Percentiles rank a stretch among this genome's conserved stretches.
These are phyloP conservation scores for Penicillium sp. DNA, from an alignment of 2,329 filamentous ascomycete species.

Conservation along the genomic window DNA sequence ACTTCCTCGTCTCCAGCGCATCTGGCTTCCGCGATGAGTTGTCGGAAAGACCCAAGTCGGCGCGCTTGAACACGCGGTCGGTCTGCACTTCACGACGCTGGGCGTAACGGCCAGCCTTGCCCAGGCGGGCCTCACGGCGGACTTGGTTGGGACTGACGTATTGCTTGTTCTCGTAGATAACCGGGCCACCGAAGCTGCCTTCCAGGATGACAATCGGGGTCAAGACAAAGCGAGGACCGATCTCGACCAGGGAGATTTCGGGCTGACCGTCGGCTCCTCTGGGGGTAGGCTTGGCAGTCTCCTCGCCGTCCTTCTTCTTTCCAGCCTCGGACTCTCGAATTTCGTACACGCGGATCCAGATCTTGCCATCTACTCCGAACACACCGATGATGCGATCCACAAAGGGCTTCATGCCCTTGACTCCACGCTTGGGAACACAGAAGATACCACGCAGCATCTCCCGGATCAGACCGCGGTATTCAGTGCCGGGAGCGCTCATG, in stretches of 20 bases:
- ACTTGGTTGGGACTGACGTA: slow-evolving; percentile 96
- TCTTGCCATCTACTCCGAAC: slow-evolving; percentile 82
- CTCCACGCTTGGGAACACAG: slow-evolving; percentile 74
- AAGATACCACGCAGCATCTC: slow-evolving; percentile 88
- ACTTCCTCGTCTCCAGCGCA: slow-evolving; percentile 66
- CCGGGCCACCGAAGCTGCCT: slow-evolving; percentile 87
- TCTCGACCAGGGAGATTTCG: slow-evolving; percentile 80
- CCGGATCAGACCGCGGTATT: slow-evolving; percentile 55
- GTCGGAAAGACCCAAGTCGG: slow-evolving; percentile 68
- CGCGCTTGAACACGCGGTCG: slow-evolving; percentile 67
- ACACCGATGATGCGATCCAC: slow-evolving; percentile 93
- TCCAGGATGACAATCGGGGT: slow-evolving; percentile 95
- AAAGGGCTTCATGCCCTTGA: slow-evolving; percentile 89
- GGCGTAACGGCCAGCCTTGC: slow-evolving; percentile 73
- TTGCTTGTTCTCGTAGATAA: slow-evolving; percentile 97
- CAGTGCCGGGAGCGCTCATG: slow-evolving; percentile 53
- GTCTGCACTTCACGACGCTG: slow-evolving; percentile 66
- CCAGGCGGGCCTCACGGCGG: slow-evolving; percentile 68
- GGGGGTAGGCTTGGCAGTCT: slow-evolving; percentile 34
- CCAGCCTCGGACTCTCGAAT: slow-evolving; percentile 72
- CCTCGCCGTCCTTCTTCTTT: slow-evolving; percentile 39
- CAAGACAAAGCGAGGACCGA: slow-evolving; percentile 86
- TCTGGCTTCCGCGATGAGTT: slow-evolving; percentile 55
- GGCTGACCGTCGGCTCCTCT: slow-evolving; percentile 54
- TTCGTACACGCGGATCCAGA: slow-evolving; percentile 95